Evolutionary conservation across 2,329 filamentous ascomycete species (phyloP).

Genomic region (Fusarium xylarioides): DNA sequence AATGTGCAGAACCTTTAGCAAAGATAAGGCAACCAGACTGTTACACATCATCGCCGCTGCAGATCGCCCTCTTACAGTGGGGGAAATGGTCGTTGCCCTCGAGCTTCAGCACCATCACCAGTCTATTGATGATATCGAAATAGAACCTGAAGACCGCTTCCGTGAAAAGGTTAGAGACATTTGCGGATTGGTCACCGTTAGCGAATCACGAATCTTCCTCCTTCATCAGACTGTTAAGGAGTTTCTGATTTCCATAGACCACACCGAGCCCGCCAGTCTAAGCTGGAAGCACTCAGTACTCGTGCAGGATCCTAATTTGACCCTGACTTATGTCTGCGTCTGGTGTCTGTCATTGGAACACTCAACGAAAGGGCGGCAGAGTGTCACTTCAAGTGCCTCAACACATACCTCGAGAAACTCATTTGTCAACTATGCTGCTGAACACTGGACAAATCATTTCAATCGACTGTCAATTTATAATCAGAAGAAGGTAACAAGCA

Average conservation of each 20-base stretch:
- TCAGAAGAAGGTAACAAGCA: rapidly evolving
- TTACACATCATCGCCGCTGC: neutral
- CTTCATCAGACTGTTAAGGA: neutral
- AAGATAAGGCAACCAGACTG: neutral
- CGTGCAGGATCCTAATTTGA: neutral
- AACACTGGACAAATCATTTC: neutral
- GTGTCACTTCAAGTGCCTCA: rapidly evolving
- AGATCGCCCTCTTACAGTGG: neutral
- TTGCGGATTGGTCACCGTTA: neutral
- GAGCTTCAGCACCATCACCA: neutral
- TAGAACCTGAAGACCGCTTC: neutral
- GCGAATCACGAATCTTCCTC: neutral
- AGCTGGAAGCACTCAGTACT: neutral
- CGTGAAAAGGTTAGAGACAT: neutral
- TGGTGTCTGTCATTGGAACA: neutral
- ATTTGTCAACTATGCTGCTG: neutral
- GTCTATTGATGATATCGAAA: neutral
- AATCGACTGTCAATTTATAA: rapidly evolving
- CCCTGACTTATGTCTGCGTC: rapidly evolving
- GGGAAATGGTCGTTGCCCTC: neutral
- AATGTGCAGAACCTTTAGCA: neutral
- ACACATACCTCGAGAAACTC: neutral
- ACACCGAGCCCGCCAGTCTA: rapidly evolving
- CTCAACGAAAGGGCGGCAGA: rapidly evolving
- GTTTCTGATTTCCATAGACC: neutral